Percentiles rank a stretch among this genome's conserved stretches.
Evolutionary conservation across 1,284 basidiomycete species (phyloP).

Genomic region (Papiliotrema fonsecae): DNA sequence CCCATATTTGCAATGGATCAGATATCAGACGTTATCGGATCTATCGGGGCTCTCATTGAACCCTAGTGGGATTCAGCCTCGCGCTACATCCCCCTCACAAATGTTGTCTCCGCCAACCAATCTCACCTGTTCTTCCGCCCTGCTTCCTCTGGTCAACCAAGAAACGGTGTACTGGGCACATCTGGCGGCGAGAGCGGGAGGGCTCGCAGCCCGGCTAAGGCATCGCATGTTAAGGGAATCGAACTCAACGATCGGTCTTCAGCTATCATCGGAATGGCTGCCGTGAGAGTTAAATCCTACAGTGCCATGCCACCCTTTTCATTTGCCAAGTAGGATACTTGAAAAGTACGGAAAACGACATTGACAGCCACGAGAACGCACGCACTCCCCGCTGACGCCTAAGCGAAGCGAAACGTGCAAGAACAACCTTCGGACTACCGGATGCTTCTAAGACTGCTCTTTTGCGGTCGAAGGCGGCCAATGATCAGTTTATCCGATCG

Average conservation of each 20-base stretch:
- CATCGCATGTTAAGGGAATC: not conserved
- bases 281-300: too few relatives aligned
- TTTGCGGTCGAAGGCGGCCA: constrained; percentile 12
- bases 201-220: constrained; percentile 13
- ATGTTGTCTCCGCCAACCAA: constrained; percentile 20
- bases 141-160: constrained; percentile 1
- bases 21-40: constrained; percentile 10
- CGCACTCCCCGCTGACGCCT: too few relatives aligned
- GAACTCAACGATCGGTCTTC: too few relatives aligned
- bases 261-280: too few relatives aligned
- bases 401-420: too few relatives aligned
- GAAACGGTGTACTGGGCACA: not conserved
- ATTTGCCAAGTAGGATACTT: too few relatives aligned
- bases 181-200: constrained; percentile 7
- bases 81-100: constrained; percentile 15
- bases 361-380: too few relatives aligned
- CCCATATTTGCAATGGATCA: not conserved
- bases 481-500: constrained; percentile 23
- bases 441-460: too few relatives aligned
- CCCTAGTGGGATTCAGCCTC: constrained; percentile 17
- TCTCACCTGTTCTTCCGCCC: constrained; percentile 32
- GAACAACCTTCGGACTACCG: too few relatives aligned
- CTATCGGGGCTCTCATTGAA: not conserved
- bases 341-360: too few relatives aligned
- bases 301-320: too few relatives aligned